Conservation (phyloP, 306 rosid species). For the Glycyrrhiza uralensis region DNA sequence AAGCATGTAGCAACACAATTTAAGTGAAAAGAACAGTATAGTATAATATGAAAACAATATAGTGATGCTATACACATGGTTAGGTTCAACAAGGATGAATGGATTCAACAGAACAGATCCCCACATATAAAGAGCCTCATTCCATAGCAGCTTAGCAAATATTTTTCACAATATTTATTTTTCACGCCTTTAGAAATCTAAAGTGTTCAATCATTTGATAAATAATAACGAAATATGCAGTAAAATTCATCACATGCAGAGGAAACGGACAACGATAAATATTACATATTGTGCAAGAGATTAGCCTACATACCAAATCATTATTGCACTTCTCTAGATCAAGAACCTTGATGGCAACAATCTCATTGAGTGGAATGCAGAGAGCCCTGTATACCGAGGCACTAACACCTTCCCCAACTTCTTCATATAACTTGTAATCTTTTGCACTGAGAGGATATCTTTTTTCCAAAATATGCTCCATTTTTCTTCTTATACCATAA, state of each 20-base stretch:
- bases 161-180: not conserved
- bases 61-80: not conserved
- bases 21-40: not conserved
- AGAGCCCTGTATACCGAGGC: slow-evolving; percentile 92
- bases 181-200: not conserved
- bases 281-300: not conserved
- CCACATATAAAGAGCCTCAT: slow-evolving; percentile 13
- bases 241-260: not conserved
- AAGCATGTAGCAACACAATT: not conserved
- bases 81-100: not conserved
- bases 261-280: not conserved
- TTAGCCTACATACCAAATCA: slow-evolving; percentile 69
- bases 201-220: not conserved
- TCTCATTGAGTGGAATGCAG: slow-evolving; percentile 80
- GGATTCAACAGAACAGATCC: not conserved
- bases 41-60: slow-evolving; percentile 16
- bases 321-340: slow-evolving; percentile 91
- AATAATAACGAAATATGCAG: not conserved
- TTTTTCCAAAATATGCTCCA: slow-evolving; percentile 61
- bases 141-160: not conserved
- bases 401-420: slow-evolving; percentile 98
- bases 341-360: slow-evolving; percentile 95
- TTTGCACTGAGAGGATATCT: slow-evolving; percentile 72
- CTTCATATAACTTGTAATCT: slow-evolving; percentile 89
- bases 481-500: slow-evolving; percentile 55